Conservation (phyloP, 2,329 filamentous ascomycete species). For the Colletotrichum tofieldiae region DNA sequence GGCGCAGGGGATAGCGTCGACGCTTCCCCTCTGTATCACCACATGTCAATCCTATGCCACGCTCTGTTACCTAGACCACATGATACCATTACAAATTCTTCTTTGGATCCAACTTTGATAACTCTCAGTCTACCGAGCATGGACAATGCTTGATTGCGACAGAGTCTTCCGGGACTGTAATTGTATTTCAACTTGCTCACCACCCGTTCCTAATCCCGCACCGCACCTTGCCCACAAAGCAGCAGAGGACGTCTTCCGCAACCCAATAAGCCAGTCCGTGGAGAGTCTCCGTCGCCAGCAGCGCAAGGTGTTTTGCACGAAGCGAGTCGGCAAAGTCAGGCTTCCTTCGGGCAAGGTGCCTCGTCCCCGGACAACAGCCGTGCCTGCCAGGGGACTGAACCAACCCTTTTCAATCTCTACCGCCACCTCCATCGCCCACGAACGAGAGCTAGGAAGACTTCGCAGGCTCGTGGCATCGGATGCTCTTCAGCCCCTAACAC, state of each 20-base stretch:
- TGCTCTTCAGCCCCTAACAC: conserved; percentile 23
- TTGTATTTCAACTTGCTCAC: conserved; percentile 34
- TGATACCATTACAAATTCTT: conserved; percentile 44
- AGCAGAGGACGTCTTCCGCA: conserved; percentile 52
- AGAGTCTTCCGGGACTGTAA: conserved; percentile 53
- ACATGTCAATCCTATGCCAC: conserved; percentile 35
- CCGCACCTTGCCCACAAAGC: conserved; percentile 49
- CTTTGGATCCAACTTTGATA: conserved; percentile 49
- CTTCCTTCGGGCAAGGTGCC: conserved; percentile 45
- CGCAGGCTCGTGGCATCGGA: conserved; percentile 24
- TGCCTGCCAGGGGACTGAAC: conserved; percentile 1
- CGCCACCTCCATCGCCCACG: neutral
- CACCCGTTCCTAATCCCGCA: conserved; percentile 25
- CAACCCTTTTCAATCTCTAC: neutral
- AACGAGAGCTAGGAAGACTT: conserved; percentile 26
- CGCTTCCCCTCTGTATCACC: conserved; percentile 23
- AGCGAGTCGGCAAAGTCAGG: conserved; percentile 54
- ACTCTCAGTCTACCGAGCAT: conserved; percentile 50
- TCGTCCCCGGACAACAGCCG: neutral
- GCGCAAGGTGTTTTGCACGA: conserved; percentile 53
- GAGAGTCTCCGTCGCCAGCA: conserved; percentile 54
- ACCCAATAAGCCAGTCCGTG: conserved; percentile 51
- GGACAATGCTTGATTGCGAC: conserved; percentile 61
- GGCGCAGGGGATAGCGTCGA: conserved; percentile 7
- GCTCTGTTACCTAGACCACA: conserved; percentile 40